These are phyloP conservation scores for Seiridium cupressi DNA, from an alignment of 2,329 filamentous ascomycete genomes.

Conservation along the genomic window DNA sequence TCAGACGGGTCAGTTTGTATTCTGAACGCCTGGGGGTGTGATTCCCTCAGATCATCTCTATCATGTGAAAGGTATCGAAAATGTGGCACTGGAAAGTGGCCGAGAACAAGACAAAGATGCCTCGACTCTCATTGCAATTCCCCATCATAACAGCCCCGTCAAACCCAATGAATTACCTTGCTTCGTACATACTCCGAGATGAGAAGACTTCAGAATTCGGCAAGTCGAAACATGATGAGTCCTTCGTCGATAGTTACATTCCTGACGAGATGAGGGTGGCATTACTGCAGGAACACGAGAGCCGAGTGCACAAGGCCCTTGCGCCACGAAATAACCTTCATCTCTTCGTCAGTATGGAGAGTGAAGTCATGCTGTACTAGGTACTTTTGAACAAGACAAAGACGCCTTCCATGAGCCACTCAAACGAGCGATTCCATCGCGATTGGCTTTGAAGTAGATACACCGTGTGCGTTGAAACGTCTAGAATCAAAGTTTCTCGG, in stretches of 20 bases:
- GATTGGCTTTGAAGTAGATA: background rate
- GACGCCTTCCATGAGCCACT: no score
- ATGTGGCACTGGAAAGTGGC: background rate
- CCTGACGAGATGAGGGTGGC: background rate
- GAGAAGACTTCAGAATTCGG: background rate
- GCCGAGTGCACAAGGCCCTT: background rate
- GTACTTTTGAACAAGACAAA: no score
- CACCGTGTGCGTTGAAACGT: background rate
- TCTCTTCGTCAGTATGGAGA: no score
- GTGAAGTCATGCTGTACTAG: no score
- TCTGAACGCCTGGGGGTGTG: background rate
- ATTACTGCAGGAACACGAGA: slow-evolving; percentile 1
- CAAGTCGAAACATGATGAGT: background rate
- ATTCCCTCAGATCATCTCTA: background rate
- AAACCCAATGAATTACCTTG: no score
- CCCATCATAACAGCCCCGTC: no score
- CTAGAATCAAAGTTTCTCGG: background rate
- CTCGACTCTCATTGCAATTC: no score
- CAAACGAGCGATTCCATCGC: no score
- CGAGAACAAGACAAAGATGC: background rate
- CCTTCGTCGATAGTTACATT: background rate
- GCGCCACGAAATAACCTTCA: no score
- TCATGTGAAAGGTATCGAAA: background rate
- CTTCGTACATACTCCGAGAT: no score
- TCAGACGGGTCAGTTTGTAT: background rate